Evolutionary conservation across 495 filamentous ascomycete genomes (phyloP).

Genomic region (Penicillium arizonense): DNA sequence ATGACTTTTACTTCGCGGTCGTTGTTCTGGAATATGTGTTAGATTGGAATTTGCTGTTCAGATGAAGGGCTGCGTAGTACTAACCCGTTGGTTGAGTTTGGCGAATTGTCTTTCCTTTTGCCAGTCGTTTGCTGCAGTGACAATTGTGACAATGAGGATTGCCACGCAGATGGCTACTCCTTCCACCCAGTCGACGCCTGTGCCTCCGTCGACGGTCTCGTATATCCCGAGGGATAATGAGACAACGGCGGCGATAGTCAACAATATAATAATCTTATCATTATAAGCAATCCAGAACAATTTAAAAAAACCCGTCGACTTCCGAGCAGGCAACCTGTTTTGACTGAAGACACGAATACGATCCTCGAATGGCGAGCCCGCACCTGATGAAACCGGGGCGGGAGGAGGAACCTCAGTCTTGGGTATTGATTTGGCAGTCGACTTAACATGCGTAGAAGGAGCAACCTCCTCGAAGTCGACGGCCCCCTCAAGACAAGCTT

Average conservation of each 20-base stretch:
- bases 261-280: constrained; percentile 77
- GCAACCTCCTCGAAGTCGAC: constrained; percentile 64
- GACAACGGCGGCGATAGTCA: constrained; percentile 70
- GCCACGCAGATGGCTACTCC: constrained; percentile 76
- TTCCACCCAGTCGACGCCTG: constrained; percentile 73
- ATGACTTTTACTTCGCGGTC: constrained; percentile 76
- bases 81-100: constrained; percentile 66
- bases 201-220: constrained; percentile 48
- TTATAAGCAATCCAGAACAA: constrained; percentile 86
- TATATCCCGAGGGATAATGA: constrained; percentile 74
- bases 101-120: constrained; percentile 80
- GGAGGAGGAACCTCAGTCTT: not conserved
- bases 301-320: constrained; percentile 68
- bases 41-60: not conserved
- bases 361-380: constrained; percentile 51
- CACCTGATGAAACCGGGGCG: constrained; percentile 11
- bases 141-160: constrained; percentile 72
- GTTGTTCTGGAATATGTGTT: constrained; percentile 52
- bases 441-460: constrained; percentile 16
- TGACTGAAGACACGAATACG: constrained; percentile 70
- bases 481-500: constrained; percentile 52
- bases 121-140: constrained; percentile 74
- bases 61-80: not conserved
- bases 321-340: constrained; percentile 72
- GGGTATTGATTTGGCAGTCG: constrained; percentile 12